A percentile compares a stretch with the other conserved stretches of the same genome.
Evolutionary conservation across 2,329 filamentous ascomycete species (phyloP).

Genomic region (Botrytis fabae): DNA sequence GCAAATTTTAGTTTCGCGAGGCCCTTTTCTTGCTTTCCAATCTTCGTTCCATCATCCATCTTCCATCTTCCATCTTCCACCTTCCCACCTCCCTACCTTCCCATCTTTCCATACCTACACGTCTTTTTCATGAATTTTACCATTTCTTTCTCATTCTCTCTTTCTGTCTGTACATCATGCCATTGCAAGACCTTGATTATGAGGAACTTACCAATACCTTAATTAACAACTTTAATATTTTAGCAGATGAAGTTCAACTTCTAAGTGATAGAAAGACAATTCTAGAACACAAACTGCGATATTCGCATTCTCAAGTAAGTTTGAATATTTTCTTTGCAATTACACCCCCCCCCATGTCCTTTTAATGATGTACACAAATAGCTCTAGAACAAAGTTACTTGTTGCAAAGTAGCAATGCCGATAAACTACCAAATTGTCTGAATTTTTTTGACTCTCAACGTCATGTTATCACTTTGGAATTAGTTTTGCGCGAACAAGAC

Average conservation of each 20-base stretch:
- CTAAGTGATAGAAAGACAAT: constrained; percentile 64
- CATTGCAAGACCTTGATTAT: constrained; percentile 37
- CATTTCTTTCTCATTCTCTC: constrained; percentile 12
- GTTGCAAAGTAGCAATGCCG: constrained; percentile 54
- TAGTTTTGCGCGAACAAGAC: constrained; percentile 27
- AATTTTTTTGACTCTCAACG: constrained; percentile 44
- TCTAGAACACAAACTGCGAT: constrained; percentile 65
- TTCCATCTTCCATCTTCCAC: neutral
- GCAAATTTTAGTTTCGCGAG: constrained; percentile 12
- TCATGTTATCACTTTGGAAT: constrained; percentile 23
- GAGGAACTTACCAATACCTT: constrained; percentile 55
- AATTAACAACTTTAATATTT: constrained; percentile 63
- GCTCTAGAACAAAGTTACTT: constrained; percentile 76
- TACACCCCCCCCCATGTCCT: constrained; percentile 2
- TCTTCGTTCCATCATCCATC: neutral
- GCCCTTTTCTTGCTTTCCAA: constrained; percentile 12
- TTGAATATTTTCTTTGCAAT: constrained; percentile 21
- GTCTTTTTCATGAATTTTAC: neutral
- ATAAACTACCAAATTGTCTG: constrained; percentile 58
- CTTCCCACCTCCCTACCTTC: no score
- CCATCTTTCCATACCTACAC: neutral
- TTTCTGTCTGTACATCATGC: constrained; percentile 33
- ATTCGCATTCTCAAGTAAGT: constrained; percentile 66
- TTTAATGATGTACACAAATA: constrained; percentile 56
- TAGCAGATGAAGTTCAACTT: constrained; percentile 65